Conservation (phyloP, 2,329 filamentous ascomycete genomes). For the Sclerotinia borealis region DNA sequence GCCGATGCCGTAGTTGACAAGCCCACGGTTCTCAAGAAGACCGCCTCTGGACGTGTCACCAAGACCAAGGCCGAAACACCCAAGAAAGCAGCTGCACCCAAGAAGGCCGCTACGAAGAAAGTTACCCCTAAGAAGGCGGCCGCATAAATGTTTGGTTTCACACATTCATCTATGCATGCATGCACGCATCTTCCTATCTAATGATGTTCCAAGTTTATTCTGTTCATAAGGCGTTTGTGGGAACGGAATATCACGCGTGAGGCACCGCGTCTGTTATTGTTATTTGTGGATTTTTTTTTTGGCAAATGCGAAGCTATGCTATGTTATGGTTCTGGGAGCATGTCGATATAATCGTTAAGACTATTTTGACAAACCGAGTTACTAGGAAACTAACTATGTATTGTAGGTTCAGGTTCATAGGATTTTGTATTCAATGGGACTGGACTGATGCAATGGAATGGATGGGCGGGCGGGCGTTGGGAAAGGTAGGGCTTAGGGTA, state of each 20-base stretch:
- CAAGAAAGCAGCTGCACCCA: constrained; percentile 37
- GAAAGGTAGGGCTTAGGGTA: background rate
- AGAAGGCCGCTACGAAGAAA: constrained; percentile 24
- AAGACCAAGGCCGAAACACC: constrained; percentile 48
- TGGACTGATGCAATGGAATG: background rate
- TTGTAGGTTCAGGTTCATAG: background rate
- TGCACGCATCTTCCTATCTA: background rate
- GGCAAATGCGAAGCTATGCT: constrained; percentile 20
- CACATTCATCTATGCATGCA: too few species aligned
- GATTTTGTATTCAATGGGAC: background rate
- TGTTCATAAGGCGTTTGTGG: constrained; percentile 3
- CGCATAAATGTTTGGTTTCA: constrained; percentile 3
- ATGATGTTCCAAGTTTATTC: background rate
- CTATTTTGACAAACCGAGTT: constrained; percentile 10
- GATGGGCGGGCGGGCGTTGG: background rate
- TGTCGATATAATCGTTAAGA: constrained; percentile 8
- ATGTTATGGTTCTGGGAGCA: constrained; percentile 18
- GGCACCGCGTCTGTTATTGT: background rate
- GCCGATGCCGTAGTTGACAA: constrained; percentile 60
- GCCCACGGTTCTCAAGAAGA: constrained; percentile 58
- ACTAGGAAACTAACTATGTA: constrained; percentile 1
- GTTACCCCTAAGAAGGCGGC: constrained; percentile 28
- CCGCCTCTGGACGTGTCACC: constrained; percentile 66
- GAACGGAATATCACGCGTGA: background rate
- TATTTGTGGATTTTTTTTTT: constrained; percentile 23